Evolutionary conservation across 2,329 filamentous ascomycete genomes (phyloP), one percentile per base, ranked within the genome.

Genomic region (Helotiales sp.): DNA sequence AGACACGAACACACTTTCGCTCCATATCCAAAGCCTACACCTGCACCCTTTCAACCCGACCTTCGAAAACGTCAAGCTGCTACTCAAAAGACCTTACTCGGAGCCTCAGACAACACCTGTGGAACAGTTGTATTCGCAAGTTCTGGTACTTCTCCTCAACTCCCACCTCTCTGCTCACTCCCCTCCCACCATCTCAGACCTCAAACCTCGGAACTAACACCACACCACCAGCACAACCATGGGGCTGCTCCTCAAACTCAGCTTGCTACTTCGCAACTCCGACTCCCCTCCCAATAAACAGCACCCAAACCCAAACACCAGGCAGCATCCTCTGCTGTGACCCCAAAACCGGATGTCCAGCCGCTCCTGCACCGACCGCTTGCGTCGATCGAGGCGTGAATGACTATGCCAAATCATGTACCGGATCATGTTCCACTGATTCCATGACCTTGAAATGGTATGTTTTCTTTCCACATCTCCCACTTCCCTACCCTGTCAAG

Each of bases 91-190:
- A 76, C 72, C 0, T 72, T 77, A 27, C 71, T 79, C n/a, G 66
- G 78, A 54, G 79, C 74, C 10, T 76, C 77, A 1, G 78, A 81
- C 64, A 79, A 79, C 59, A 80, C 77, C 0, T 82, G 80, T 58
- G 80, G 80, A 61, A n/a, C 82, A 73, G 64, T 67, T 82, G 36
- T 72, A 71, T 29, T n/a, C n/a, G 79, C 75, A 30, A 71, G 69
- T 27, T 54, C 71, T 12, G 71, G 75, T 77, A 65, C 55, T 67
- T 64, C 38, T 17, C 13, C 27, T 12, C n/a, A n/a, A n/a, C n/a
- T n/a, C n/a, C n/a, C n/a, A n/a, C n/a, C n/a, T n/a, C n/a, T n/a
- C n/a, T n/a, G n/a, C n/a, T n/a, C n/a, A n/a, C n/a, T 17, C 19
- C 13, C 17, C 3, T 24, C 52, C 25, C 13, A 24, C 5, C 15